Percentiles rank a stretch among this genome's conserved stretches.
Evolutionary conservation across 768 basidiomycete genomes (phyloP).

Genomic region (Boletus rufocinnamomeus): DNA sequence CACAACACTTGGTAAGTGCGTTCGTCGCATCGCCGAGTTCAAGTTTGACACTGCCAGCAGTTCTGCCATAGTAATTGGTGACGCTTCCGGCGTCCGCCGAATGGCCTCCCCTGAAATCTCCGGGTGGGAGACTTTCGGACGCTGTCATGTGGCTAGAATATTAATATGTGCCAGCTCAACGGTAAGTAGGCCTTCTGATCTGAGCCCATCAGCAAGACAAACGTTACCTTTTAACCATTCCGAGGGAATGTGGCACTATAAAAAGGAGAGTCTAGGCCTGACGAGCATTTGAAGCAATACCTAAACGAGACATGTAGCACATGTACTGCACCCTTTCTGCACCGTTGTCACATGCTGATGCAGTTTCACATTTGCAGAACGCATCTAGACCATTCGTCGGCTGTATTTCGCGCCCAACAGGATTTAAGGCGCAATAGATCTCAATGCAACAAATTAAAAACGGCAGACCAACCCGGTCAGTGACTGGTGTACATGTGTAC

Average conservation of each 20-base stretch:
- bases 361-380: background rate
- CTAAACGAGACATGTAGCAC: too few relatives aligned
- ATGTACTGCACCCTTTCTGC: background rate
- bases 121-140: background rate
- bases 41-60: background rate
- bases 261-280: background rate
- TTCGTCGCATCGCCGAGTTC: background rate
- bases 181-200: background rate
- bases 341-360: conserved; percentile 2
- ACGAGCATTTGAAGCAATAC: too few relatives aligned
- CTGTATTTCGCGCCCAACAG: background rate
- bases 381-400: background rate
- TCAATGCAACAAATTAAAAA: background rate
- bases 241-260: background rate
- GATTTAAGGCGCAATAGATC: conserved; percentile 3
- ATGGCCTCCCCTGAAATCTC: too few relatives aligned
- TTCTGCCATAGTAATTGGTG: background rate
- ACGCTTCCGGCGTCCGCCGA: background rate
- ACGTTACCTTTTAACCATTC: background rate
- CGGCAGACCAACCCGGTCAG: too few relatives aligned
- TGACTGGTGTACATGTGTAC: background rate
- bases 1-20: background rate
- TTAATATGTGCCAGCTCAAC: too few relatives aligned
- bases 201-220: background rate
- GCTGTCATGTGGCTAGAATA: too few relatives aligned